A percentile compares a stretch with the other conserved stretches of the same genome.
Conservation (phyloP, 257 asterid genomes). For the Solanum chiquidenum region DNA sequence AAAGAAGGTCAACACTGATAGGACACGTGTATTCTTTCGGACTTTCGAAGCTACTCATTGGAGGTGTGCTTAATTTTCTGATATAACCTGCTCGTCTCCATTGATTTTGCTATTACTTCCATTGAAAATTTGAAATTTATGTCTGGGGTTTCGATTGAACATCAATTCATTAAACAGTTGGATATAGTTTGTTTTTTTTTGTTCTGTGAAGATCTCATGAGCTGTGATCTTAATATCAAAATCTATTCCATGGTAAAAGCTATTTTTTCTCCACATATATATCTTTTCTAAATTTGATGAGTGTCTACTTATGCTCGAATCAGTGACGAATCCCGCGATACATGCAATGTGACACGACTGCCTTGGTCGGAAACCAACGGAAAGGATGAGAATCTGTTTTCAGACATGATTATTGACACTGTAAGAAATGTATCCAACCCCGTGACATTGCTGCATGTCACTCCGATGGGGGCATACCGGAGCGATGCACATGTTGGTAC, state of each 20-base stretch:
- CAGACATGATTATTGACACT: slow-evolving; percentile 48
- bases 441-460: slow-evolving; percentile 56
- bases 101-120: background rate
- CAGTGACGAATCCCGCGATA: slow-evolving; percentile 44
- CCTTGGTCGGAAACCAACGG: slow-evolving; percentile 35
- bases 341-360: slow-evolving; percentile 56
- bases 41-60: slow-evolving; percentile 88
- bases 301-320: background rate
- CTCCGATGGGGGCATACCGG: slow-evolving; percentile 57
- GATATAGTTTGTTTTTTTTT: background rate
- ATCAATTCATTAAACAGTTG: background rate
- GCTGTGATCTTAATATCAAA: background rate
- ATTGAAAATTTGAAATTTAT: background rate
- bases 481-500: slow-evolving; percentile 68
- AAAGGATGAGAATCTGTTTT: slow-evolving; percentile 30
- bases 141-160: background rate
- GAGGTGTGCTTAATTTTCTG: slow-evolving; percentile 45
- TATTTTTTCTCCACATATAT: background rate
- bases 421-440: slow-evolving; percentile 34
- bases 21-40: slow-evolving; percentile 70
- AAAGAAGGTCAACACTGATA: slow-evolving; percentile 37
- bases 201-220: background rate
- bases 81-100: background rate
- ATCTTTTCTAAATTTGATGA: background rate
- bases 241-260: background rate